phyloP scores from a whole-genome alignment of 192 early-diverging fungal species.

The Mortierella claussenii region DNA sequence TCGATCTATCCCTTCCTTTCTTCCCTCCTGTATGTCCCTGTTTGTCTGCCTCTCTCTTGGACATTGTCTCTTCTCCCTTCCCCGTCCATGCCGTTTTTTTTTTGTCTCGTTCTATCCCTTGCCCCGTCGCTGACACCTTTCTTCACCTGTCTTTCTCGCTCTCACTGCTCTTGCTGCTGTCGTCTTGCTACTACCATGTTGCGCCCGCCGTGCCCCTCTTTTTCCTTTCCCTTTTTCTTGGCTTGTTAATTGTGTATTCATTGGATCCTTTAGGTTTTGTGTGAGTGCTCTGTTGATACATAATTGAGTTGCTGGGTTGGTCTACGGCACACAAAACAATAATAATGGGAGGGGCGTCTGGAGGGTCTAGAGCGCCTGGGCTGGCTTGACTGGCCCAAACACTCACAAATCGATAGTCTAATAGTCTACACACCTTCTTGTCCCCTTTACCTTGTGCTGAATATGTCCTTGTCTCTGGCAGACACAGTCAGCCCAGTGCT shows the following conservation, averaged over 20 bases:
- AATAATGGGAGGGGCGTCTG: no score
- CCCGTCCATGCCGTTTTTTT: no score
- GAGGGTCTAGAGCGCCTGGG: no score
- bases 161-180: not conserved
- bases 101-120: not conserved
- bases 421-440: no score
- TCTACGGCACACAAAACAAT: not conserved
- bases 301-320: not conserved
- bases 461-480: not conserved
- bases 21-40: no score
- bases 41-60: no score
- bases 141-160: not conserved
- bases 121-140: not conserved
- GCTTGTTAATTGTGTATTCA: no score
- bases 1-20: no score
- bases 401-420: no score
- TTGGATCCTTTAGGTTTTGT: slow-evolving; percentile 6
- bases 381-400: no score
- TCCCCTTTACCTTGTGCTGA: not conserved
- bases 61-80: not conserved
- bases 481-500: not conserved
- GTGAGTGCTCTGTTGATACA: no score
- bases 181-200: no score
- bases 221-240: not conserved
- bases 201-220: slow-evolving; percentile 8